Conservation (phyloP, 1,284 basidiomycete genomes). For the Tylopilus sp. region DNA sequence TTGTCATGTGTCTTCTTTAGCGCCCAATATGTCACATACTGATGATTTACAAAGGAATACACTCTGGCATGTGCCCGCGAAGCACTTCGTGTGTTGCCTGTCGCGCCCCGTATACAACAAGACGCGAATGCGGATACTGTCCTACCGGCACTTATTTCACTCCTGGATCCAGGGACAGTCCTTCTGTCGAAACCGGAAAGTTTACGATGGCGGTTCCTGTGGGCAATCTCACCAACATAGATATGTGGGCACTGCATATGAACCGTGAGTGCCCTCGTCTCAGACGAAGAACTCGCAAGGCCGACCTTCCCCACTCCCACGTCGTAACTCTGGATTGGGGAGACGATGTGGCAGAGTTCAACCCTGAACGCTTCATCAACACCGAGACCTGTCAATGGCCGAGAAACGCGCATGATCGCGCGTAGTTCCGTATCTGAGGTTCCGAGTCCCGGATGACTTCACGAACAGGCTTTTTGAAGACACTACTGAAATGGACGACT, state of each 20-base stretch:
- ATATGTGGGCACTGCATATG: slow-evolving; percentile 38
- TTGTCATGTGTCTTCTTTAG: slow-evolving; percentile 24
- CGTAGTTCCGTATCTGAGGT: background rate
- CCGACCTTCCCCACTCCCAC: background rate
- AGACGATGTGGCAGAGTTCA: slow-evolving; percentile 39
- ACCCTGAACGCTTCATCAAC: slow-evolving; percentile 48
- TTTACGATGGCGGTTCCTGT: slow-evolving; percentile 38
- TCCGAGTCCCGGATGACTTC: slow-evolving; percentile 36
- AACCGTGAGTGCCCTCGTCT: slow-evolving; percentile 29
- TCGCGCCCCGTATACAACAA: slow-evolving; percentile 41
- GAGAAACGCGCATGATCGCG: slow-evolving; percentile 27
- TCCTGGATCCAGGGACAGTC: slow-evolving; percentile 22
- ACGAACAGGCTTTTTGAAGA: slow-evolving; percentile 20
- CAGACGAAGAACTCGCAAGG: background rate
- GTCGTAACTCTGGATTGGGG: slow-evolving; percentile 40
- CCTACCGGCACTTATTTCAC: slow-evolving; percentile 37
- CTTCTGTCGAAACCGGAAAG: slow-evolving; percentile 30
- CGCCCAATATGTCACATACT: background rate
- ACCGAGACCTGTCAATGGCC: slow-evolving; percentile 38
- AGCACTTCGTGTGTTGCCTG: slow-evolving; percentile 41
- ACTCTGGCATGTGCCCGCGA: slow-evolving; percentile 41
- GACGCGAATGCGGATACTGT: slow-evolving; percentile 35
- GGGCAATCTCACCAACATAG: slow-evolving; percentile 39
- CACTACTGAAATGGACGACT: slow-evolving; percentile 31
- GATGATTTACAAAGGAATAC: slow-evolving; percentile 35